phyloP scores from a whole-genome alignment of 225 moss, liverwort and hornwort species.

The Polytrichum commune region DNA sequence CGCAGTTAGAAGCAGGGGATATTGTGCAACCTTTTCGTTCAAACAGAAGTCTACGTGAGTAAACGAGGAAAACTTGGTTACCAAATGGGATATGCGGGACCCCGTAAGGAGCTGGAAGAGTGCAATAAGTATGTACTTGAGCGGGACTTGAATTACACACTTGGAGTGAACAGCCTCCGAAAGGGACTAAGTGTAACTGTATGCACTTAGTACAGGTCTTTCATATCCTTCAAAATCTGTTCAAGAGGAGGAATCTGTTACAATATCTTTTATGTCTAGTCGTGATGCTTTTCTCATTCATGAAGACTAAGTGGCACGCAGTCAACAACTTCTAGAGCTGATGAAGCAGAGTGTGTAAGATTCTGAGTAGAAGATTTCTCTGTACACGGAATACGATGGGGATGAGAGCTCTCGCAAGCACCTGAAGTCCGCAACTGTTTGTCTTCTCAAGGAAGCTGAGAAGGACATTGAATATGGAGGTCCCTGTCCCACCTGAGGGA shows the following conservation, averaged over 20 bases:
- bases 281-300: neutral
- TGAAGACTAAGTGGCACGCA: neutral
- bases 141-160: no score
- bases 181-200: neutral
- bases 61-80: no score
- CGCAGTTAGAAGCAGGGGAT: no score
- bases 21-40: no score
- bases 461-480: neutral
- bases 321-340: no score
- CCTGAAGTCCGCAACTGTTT: neutral
- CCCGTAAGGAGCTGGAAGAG: no score
- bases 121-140: no score
- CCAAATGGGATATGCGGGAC: no score
- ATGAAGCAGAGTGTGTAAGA: neutral
- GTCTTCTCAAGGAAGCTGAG: neutral
- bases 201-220: neutral
- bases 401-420: neutral
- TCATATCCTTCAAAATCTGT: neutral
- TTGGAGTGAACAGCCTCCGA: neutral
- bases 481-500: conserved; percentile 20
- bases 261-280: neutral
- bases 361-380: neutral
- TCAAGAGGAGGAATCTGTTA: neutral
- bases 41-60: no score
- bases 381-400: neutral